These are phyloP conservation scores for Gonium pectorale DNA, from an alignment of 139 green algal genomes.

Conservation along the genomic window DNA sequence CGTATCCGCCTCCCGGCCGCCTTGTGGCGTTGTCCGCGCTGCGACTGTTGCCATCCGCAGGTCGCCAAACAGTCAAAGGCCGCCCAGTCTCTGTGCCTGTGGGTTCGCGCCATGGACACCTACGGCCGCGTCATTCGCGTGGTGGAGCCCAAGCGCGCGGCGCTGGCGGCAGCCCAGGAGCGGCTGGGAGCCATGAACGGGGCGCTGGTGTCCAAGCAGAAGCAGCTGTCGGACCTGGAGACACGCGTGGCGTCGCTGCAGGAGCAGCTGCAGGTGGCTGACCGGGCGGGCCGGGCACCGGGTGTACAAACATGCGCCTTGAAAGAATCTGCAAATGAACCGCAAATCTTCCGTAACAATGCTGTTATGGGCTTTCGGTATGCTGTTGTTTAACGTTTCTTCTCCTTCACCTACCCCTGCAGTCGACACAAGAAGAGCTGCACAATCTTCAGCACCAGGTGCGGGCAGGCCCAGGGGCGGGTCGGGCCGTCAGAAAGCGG, in stretches of 20 bases:
- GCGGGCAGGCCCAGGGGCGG: background rate
- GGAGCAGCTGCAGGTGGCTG: constrained; percentile 31
- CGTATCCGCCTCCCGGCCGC: too few relatives aligned
- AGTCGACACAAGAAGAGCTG: constrained; percentile 36
- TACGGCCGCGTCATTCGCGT: constrained; percentile 64
- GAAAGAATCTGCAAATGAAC: too few relatives aligned
- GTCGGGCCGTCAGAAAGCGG: too few relatives aligned
- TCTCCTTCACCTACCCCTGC: background rate
- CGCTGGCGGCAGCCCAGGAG: constrained; percentile 49
- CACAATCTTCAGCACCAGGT: constrained; percentile 40
- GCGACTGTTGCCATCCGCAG: too few relatives aligned
- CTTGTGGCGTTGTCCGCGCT: too few relatives aligned
- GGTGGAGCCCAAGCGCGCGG: constrained; percentile 67
- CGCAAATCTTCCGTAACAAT: too few relatives aligned
- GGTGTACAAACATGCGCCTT: background rate
- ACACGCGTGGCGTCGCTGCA: constrained; percentile 51
- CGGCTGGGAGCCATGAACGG: constrained; percentile 65
- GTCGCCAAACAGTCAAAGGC: constrained; percentile 84
- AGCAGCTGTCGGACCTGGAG: constrained; percentile 58
- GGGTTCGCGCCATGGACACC: constrained; percentile 87
- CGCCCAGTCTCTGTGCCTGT: constrained; percentile 86
- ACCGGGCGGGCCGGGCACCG: too few relatives aligned
- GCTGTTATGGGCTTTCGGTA: too few relatives aligned
- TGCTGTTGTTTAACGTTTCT: too few relatives aligned
- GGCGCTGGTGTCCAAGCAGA: constrained; percentile 55